Evolutionary conservation across 2,329 filamentous ascomycete genomes (phyloP).

Genomic region (Grosmannia serpens): DNA sequence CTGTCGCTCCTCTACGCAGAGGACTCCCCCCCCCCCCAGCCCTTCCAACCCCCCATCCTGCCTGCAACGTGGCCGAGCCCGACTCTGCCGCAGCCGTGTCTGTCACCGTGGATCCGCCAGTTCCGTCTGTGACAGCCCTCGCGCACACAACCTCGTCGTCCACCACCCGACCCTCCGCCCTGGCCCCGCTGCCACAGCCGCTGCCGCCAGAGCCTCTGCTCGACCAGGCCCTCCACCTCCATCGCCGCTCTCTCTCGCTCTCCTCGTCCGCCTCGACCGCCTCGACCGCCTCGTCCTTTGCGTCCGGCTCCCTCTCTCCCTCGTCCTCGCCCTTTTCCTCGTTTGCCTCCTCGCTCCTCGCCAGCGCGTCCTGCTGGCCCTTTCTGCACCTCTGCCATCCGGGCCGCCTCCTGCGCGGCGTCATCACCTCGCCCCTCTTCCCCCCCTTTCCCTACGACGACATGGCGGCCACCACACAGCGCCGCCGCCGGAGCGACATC

Average conservation of each 20-base stretch:
- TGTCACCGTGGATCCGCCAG: slow-evolving; percentile 48
- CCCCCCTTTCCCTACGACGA: slow-evolving; percentile 41
- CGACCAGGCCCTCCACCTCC: background rate
- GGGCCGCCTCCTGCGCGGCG: slow-evolving; percentile 42
- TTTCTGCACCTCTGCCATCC: slow-evolving; percentile 27
- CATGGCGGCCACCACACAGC: slow-evolving; percentile 17
- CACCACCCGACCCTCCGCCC: background rate
- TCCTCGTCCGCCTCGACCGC: slow-evolving; percentile 14
- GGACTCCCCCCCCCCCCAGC: background rate
- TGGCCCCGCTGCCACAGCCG: background rate
- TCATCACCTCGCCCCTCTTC: slow-evolving; percentile 42
- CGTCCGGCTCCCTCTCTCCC: background rate
- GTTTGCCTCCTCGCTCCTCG: slow-evolving; percentile 9
- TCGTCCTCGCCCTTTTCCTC: slow-evolving; percentile 6
- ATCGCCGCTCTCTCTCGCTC: slow-evolving; percentile 12
- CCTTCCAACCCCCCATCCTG: background rate
- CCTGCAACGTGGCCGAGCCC: slow-evolving; percentile 44
- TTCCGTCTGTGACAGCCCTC: slow-evolving; percentile 22
- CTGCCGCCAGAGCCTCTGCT: background rate
- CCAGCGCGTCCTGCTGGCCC: slow-evolving; percentile 7
- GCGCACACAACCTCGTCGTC: slow-evolving; percentile 15
- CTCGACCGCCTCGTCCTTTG: slow-evolving; percentile 7
- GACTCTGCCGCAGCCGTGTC: slow-evolving; percentile 40
- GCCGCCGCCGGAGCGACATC: slow-evolving; percentile 44
- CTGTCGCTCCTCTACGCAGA: background rate